Conservation (phyloP, 139 green algal genomes). For the Tetradesmus obliquus region DNA sequence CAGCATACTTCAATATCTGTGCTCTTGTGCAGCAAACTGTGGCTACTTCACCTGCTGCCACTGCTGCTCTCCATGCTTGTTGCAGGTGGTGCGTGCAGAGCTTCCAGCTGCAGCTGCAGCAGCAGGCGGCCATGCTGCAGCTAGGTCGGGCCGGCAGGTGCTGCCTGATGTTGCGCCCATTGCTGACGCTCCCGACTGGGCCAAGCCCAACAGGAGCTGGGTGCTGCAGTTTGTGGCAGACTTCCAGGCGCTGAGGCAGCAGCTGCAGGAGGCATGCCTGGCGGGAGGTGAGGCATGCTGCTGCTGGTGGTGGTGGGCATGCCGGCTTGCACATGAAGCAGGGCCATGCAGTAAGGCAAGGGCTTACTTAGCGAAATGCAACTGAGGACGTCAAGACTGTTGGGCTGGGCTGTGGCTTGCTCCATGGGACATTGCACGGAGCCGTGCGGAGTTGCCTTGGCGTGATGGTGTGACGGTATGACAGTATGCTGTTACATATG, state of each 20-base stretch:
- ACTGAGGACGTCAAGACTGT: neutral
- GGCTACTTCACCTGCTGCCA: too few relatives aligned
- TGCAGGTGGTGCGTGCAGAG: slow-evolving; percentile 59
- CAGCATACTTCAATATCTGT: too few relatives aligned
- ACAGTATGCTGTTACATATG: too few relatives aligned
- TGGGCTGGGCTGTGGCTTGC: neutral
- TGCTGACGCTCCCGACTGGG: slow-evolving; percentile 40
- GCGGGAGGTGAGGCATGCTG: slow-evolving; percentile 22
- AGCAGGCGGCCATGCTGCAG: slow-evolving; percentile 21
- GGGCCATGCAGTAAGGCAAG: neutral
- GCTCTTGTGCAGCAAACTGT: neutral
- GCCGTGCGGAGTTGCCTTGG: neutral
- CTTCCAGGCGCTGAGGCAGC: slow-evolving; percentile 41
- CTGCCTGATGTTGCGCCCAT: slow-evolving; percentile 1
- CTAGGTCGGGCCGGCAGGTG: neutral
- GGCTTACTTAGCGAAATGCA: neutral
- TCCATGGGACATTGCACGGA: neutral
- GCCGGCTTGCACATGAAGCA: neutral
- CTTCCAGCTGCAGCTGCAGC: slow-evolving; percentile 34
- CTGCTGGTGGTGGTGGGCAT: neutral
- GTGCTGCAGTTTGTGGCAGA: slow-evolving; percentile 46
- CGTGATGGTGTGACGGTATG: neutral
- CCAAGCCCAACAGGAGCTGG: slow-evolving; percentile 43
- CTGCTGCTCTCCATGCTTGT: neutral
- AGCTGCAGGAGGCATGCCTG: slow-evolving; percentile 31